phyloP scores from a whole-genome alignment of 768 basidiomycete genomes.

The Tephrocybe sp. region DNA sequence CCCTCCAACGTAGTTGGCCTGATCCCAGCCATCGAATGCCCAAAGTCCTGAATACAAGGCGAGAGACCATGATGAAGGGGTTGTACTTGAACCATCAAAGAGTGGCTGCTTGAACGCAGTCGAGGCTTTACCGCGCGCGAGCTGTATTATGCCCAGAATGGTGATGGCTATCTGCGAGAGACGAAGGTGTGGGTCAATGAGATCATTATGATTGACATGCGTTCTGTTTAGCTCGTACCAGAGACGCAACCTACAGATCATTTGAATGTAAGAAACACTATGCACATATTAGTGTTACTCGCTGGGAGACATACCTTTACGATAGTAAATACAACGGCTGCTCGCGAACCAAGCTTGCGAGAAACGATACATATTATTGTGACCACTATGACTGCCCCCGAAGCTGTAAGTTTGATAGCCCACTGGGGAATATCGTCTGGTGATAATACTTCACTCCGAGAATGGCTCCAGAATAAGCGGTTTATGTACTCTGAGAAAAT shows the following conservation, averaged over 20 bases:
- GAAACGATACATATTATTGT: constrained; percentile 78
- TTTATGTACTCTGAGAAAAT: constrained; percentile 93
- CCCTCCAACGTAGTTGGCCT: constrained; percentile 87
- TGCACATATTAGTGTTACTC: background rate
- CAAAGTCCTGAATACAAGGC: constrained; percentile 93
- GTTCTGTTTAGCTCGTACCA: constrained; percentile 45
- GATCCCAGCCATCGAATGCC: constrained; percentile 98
- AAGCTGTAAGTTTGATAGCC: constrained; percentile 87
- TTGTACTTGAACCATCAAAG: constrained; percentile 70
- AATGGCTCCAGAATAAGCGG: constrained; percentile 78
- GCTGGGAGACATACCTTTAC: constrained; percentile 59
- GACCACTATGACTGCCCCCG: constrained; percentile 67
- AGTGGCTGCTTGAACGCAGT: constrained; percentile 63
- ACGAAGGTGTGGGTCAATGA: too few species aligned
- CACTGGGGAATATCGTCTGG: constrained; percentile 82
- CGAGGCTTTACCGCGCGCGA: constrained; percentile 68
- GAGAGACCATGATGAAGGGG: constrained; percentile 85
- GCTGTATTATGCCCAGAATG: constrained; percentile 74
- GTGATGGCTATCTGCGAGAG: constrained; percentile 62
- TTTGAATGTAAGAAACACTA: constrained; percentile 7
- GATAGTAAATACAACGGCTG: constrained; percentile 82
- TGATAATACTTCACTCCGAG: constrained; percentile 60
- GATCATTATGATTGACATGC: too few species aligned
- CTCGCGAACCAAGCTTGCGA: constrained; percentile 72
- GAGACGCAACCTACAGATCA: constrained; percentile 67